Evolutionary conservation across 2,329 filamentous ascomycete genomes (phyloP).

Genomic region (Aspergillus brunneoviolaceus): DNA sequence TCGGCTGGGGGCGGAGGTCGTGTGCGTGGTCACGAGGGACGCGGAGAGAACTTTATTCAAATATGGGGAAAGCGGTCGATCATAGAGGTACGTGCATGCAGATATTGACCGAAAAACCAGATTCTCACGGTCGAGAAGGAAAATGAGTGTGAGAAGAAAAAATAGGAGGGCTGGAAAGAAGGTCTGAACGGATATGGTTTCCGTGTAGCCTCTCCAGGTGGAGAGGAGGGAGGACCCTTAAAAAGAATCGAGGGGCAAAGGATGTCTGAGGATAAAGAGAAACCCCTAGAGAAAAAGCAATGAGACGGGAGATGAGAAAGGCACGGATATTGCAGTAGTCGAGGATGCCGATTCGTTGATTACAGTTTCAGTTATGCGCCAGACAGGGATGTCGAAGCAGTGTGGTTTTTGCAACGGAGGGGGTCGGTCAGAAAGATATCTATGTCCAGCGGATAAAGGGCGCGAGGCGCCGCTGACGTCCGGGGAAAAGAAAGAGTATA

Average conservation of each 20-base stretch:
- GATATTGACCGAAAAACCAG: neutral
- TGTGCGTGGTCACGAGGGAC: conserved; percentile 3
- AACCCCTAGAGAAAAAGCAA: conserved; percentile 3
- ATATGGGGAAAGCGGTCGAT: neutral
- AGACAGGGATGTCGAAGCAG: conserved; percentile 5
- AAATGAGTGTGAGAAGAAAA: neutral
- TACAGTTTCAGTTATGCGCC: conserved; percentile 9
- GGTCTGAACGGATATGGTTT: conserved; percentile 5
- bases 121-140: neutral
- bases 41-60: neutral
- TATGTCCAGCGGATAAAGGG: neutral
- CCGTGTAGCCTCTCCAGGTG: neutral
- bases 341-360: conserved; percentile 4
- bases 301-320: conserved; percentile 8
- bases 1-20: neutral
- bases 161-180: neutral
- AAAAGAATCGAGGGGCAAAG: conserved; percentile 3
- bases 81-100: neutral
- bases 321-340: conserved; percentile 6
- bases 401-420: neutral
- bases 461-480: conserved; percentile 2
- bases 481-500: neutral
- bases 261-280: conserved; percentile 1
- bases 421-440: neutral
- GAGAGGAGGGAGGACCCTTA: neutral